These are phyloP conservation scores for Boletus bicolor DNA, from an alignment of 768 basidiomycete species.

Conservation along the genomic window DNA sequence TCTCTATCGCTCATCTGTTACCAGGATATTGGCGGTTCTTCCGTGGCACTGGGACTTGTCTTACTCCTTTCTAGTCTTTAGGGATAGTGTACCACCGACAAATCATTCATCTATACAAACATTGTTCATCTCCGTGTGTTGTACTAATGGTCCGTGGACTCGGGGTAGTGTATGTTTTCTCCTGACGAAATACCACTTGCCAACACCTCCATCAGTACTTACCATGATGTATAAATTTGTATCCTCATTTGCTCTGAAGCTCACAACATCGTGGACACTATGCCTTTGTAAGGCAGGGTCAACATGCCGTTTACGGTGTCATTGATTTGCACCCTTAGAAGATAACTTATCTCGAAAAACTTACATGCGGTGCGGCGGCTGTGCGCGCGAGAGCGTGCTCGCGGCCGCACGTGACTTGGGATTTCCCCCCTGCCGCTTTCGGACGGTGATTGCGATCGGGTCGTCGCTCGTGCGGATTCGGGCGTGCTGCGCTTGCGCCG, in stretches of 20 bases:
- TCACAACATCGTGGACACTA: too few species aligned
- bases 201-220: not conserved
- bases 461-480: too few species aligned
- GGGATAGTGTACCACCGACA: slow-evolving; percentile 10
- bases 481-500: too few species aligned
- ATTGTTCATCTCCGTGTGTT: not conserved
- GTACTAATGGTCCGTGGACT: slow-evolving; percentile 4
- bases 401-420: too few species aligned
- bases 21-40: slow-evolving; percentile 32
- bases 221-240: not conserved
- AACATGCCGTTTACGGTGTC: not conserved
- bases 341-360: not conserved
- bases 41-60: slow-evolving; percentile 13
- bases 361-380: too few species aligned
- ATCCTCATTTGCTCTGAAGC: too few species aligned
- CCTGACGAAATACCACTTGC: not conserved
- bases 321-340: not conserved
- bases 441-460: too few species aligned
- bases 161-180: too few species aligned
- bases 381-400: too few species aligned
- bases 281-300: not conserved
- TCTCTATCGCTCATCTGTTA: slow-evolving; percentile 29
- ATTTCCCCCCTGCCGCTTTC: too few species aligned
- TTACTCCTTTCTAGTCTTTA: slow-evolving; percentile 2
- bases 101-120: not conserved